Conservation (phyloP, 2,329 filamentous ascomycete species). For the Alternaria angustiovoidea region DNA sequence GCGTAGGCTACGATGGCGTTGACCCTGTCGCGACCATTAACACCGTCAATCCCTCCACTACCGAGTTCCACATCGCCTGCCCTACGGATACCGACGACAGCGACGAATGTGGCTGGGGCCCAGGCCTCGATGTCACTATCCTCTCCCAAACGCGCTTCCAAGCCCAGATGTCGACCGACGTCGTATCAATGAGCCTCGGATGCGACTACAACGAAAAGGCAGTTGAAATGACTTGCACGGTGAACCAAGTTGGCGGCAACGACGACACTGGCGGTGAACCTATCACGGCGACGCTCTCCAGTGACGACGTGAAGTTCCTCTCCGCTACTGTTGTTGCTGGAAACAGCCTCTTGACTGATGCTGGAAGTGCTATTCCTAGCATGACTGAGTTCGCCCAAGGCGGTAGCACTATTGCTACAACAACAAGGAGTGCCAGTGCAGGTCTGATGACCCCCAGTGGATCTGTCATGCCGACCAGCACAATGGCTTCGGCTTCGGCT, state of each 20-base stretch:
- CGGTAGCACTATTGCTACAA: constrained; percentile 13
- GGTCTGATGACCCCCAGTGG: constrained; percentile 5
- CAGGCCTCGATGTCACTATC: constrained; percentile 28
- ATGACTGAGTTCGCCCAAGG: constrained; percentile 8
- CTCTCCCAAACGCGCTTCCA: constrained; percentile 32
- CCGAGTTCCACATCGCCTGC: constrained; percentile 33
- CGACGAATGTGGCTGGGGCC: constrained; percentile 41
- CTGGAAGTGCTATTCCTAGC: constrained; percentile 10
- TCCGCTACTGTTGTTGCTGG: constrained; percentile 36
- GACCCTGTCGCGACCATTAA: constrained; percentile 36
- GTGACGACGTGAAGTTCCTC: constrained; percentile 29
- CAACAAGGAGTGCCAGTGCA: constrained; percentile 9
- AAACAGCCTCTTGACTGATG: constrained; percentile 29
- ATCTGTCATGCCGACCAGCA: neutral
- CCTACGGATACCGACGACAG: constrained; percentile 25
- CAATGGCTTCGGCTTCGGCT: constrained; percentile 1
- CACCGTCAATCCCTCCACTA: constrained; percentile 30
- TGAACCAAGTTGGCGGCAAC: constrained; percentile 29
- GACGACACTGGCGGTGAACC: constrained; percentile 14
- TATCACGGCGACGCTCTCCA: constrained; percentile 26
- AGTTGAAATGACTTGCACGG: constrained; percentile 36
- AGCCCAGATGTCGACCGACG: constrained; percentile 24
- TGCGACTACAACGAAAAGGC: constrained; percentile 36
- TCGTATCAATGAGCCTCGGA: constrained; percentile 33
- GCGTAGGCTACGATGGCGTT: constrained; percentile 25